Base-by-base conservation (phyloP, 495 filamentous ascomycete genomes). In the Daldinia bambusicola region DNA sequence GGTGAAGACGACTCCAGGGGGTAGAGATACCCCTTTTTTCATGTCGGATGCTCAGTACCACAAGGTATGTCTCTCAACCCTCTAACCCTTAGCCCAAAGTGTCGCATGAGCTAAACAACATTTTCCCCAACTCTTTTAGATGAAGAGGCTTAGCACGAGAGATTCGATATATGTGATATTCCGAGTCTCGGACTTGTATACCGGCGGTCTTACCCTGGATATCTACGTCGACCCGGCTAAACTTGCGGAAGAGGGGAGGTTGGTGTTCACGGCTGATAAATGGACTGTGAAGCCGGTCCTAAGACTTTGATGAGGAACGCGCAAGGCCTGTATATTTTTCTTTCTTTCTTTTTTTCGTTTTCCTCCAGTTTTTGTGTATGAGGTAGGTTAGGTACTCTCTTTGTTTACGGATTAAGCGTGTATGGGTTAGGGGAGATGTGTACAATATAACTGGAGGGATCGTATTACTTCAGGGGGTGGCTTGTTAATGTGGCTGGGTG, bases 1-100 rank as follows among this genome's bases (percentile, higher is more conserved):
- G 60, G 83, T 86, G 38, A 86, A 85, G 68, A 72, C 82, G n/a
- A 85, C 83, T 0, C 81, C 80, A 2, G 69, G 67, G 8, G 41
- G 72, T 2, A 82, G 76, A 37, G 70, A 68, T 5, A 80, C 73
- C 9, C 75, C 76, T 6, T 84, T 85, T 58, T 84, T 60, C 61
- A 83, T 84, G 77, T 82, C 79, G 72, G 76, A 78, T 6, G 58
- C 55, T 16, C 83, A 85, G 70, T 82, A 80, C 61, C 22, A 63
- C 18, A 65, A 70, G 51, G 83, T 84, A 74, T 32, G 72, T 26
- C 26, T 26, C 36, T 22, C 18, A n/a, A 2, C 6, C 53, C 16
- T 41, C n/a, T 14, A 40, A n/a, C n/a, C n/a, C n/a, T n/a, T 26
- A 26, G 26, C 2, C 7, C 12, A n/a, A 3, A 57, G 7, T 4